phyloP scores from a whole-genome alignment of 208 protist genomes.

The Trypanosoma lewisi region DNA sequence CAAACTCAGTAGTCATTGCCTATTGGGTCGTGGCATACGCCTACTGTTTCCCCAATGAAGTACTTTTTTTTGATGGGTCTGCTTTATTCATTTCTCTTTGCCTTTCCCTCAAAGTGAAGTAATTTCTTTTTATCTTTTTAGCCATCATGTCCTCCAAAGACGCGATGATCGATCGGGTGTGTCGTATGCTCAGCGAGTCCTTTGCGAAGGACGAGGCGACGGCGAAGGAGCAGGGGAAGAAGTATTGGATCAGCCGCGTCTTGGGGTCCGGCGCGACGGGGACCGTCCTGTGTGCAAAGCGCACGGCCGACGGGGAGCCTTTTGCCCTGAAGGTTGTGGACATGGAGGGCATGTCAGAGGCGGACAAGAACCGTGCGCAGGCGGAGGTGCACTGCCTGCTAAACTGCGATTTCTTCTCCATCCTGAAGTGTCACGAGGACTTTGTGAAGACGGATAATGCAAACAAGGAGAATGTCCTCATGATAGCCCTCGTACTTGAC shows the following conservation, averaged over 20 bases:
- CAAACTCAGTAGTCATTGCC: too few species aligned
- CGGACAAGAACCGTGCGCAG: slow-evolving; percentile 63
- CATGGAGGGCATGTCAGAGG: slow-evolving; percentile 73
- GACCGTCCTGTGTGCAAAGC: slow-evolving; percentile 14
- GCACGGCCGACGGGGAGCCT: slow-evolving; percentile 44
- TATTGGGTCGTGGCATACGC: too few species aligned
- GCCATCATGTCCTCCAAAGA: not conserved
- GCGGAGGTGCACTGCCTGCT: slow-evolving; percentile 71
- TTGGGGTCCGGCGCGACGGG: slow-evolving; percentile 47
- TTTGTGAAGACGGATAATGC: slow-evolving; percentile 46
- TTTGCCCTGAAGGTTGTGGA: slow-evolving; percentile 76
- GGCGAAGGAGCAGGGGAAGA: slow-evolving; percentile 47
- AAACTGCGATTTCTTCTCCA: slow-evolving; percentile 77
- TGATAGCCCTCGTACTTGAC: slow-evolving; percentile 79
- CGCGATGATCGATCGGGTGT: not conserved
- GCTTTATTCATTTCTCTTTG: too few species aligned
- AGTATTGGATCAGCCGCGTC: slow-evolving; percentile 80
- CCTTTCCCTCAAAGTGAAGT: too few species aligned
- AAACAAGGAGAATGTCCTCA: slow-evolving; percentile 58
- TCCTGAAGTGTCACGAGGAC: slow-evolving; percentile 81
- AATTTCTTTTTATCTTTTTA: not conserved
- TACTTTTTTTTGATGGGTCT: too few species aligned
- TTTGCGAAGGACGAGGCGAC: slow-evolving; percentile 75
- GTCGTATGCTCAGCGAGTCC: slow-evolving; percentile 46
- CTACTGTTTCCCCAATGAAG: too few species aligned